Base-by-base conservation (phyloP, 2,329 filamentous ascomycete species). In the Monilinia vaccinii-corymbosi region DNA sequence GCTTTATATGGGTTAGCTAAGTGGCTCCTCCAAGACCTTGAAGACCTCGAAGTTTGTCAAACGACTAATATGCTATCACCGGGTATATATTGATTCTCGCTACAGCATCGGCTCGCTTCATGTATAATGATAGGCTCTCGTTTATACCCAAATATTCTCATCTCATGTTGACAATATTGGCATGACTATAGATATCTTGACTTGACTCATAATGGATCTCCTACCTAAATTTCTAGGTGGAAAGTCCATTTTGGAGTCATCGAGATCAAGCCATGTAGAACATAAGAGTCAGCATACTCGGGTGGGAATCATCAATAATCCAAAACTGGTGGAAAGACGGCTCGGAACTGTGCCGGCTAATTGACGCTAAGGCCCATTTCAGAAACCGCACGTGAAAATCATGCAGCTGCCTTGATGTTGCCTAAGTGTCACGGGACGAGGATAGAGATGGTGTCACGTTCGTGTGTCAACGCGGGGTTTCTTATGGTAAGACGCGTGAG, bases 341-440 rank as follows among this genome's bases (percentile, higher is more conserved):
- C 18, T 10, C 18, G 28, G 28, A 16, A 21, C 14, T 16, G 31
- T 52, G 23, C 11, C 36, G 18, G 23, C 50, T 52, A 11, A 42
- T 16, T n/a, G 16, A 31, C 16, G 18, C 50, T 14, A 52, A 34
- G 47, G 11, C 4, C 8, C 4, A 23, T 51, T 51, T 25, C 31
- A 18, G 50, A 42, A 32, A 53, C 6, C 8, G 25, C 25, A 8
- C 18, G 25, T 13, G 25, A 44, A 32, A 32, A 53, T 53, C 50
- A 42, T 23, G 50, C 25, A 25, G 50, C 4, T 53, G 50, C 50
- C 50, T 53, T 21, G 36, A 21, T 18, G 47, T 49, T 53, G 36
- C 50, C 50, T 53, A 53, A 53, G 42, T 36, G 42, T 53, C 50
- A 53, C 50, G 50, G 16, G 50, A 42, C 25, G 36, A 53, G 38